Conservation (phyloP, 2,329 filamentous ascomycete genomes). For the Bipolaris gigantea region DNA sequence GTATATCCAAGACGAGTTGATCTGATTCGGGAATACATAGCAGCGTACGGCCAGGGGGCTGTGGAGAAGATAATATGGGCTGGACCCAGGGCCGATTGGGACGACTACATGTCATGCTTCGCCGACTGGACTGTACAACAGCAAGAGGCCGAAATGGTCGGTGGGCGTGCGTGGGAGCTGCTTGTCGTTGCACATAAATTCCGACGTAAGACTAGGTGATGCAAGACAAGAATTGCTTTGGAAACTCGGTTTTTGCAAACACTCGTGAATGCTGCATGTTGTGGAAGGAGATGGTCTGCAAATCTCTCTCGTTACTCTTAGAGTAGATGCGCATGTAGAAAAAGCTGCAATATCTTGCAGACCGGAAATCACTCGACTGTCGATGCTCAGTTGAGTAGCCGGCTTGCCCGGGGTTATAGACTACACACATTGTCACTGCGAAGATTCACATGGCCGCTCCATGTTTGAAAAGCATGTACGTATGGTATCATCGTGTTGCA, state of each 20-base stretch:
- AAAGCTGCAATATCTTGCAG: not conserved
- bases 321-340: too few species aligned
- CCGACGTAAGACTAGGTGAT: not conserved
- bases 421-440: too few species aligned
- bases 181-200: constrained; percentile 29
- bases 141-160: constrained; percentile 28
- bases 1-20: constrained; percentile 56
- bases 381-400: too few species aligned
- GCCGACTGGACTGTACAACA: constrained; percentile 22
- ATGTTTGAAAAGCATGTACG: too few species aligned
- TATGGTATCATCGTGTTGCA: too few species aligned
- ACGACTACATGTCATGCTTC: constrained; percentile 38
- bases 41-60: constrained; percentile 29
- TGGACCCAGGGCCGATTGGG: constrained; percentile 50
- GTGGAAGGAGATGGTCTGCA: not conserved
- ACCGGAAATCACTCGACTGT: not conserved
- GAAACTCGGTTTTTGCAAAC: not conserved
- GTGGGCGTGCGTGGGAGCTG: constrained; percentile 40
- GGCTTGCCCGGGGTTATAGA: too few species aligned
- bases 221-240: not conserved
- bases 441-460: too few species aligned
- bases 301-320: too few species aligned
- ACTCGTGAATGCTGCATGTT: not conserved
- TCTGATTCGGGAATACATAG: constrained; percentile 51
- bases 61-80: constrained; percentile 48